Evolutionary conservation across 2,329 filamentous ascomycete genomes (phyloP), one percentile per base, ranked within the genome.

Genomic region (Neopestalotiopsis sp.): DNA sequence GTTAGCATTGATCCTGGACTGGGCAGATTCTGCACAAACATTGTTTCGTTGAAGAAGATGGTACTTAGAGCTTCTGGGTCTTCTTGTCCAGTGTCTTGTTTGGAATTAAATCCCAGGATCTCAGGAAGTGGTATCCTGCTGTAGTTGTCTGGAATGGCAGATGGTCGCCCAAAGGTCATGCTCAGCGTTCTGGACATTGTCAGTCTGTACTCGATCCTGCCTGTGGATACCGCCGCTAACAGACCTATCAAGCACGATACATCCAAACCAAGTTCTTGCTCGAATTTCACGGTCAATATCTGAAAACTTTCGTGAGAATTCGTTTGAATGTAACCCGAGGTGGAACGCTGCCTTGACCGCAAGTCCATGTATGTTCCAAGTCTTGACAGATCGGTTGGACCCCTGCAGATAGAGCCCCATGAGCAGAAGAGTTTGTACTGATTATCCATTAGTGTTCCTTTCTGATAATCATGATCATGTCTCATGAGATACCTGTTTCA

Each of bases 341-440:
- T 86, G 83, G 32, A 86, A 77, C 0, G 86, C 86, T 0, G 83
- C 82, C 69, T 82, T 84, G 2, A 88, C 81, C 0, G 85, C 82
- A 0, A 88, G 78, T 0, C 87, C 86, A 70, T 89, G 87, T 0
- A 84, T 79, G 0, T 81, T 85, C 86, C 86, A 89, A 1, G 86
- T 83, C 67, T 87, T 82, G 2, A 86, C 78, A 0, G 86, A 87
- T 24, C 82, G 83, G 49, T 86, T 84, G 0, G 85, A 87, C 1
- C 86, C 85, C 71, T 89, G 86, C 0, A 88, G 78, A 68, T 88
- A 88, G 62, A 86, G 84, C 4, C 81, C 81, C 71, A 84, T 80
- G 0, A 88, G 69, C 0, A 89, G 77, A 7, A 88, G 78, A 57
- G 81, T 82, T 72, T 88, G 85, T 0, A 88, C 85, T 81, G 32